A percentile compares a stretch with the other conserved stretches of the same genome.
Evolutionary conservation across 2,329 filamentous ascomycete genomes (phyloP).

Genomic region (Fusarium euwallaceae): DNA sequence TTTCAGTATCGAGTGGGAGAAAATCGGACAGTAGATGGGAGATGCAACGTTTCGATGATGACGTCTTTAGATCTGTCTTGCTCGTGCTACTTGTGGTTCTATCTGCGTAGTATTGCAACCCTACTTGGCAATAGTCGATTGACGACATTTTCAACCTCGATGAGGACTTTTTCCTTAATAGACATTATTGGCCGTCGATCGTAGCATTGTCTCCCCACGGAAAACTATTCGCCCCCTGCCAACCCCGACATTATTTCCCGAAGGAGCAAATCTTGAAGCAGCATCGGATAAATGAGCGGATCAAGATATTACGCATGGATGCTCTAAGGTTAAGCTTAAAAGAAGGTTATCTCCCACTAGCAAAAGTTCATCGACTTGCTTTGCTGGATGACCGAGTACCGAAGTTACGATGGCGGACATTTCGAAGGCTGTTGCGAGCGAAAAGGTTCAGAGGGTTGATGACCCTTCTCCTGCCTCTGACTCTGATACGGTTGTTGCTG

Average conservation of each 20-base stretch:
- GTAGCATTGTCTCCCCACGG: neutral
- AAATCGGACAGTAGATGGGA: neutral
- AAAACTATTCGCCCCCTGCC: neutral
- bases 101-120: neutral
- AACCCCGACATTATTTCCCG: neutral
- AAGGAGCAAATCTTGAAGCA: neutral
- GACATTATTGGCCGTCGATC: neutral
- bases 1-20: neutral
- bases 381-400: neutral
- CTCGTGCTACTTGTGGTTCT: slow-evolving; percentile 3
- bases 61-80: neutral
- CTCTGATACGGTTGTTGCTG: slow-evolving; percentile 6
- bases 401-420: neutral
- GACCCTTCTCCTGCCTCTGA: neutral
- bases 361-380: too few relatives aligned
- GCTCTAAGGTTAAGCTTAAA: slow-evolving; percentile 16
- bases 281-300: accelerated
- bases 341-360: neutral
- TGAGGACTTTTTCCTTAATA: neutral
- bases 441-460: neutral
- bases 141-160: slow-evolving; percentile 27
- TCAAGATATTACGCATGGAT: accelerated
- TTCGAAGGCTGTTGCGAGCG: neutral
- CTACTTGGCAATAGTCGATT: neutral
- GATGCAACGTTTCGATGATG: neutral